A percentile compares a stretch with the other conserved stretches of the same genome.
Evolutionary conservation across 192 early-diverging fungal species (phyloP).

Genomic region (Tieghemiomyces parasiticus): DNA sequence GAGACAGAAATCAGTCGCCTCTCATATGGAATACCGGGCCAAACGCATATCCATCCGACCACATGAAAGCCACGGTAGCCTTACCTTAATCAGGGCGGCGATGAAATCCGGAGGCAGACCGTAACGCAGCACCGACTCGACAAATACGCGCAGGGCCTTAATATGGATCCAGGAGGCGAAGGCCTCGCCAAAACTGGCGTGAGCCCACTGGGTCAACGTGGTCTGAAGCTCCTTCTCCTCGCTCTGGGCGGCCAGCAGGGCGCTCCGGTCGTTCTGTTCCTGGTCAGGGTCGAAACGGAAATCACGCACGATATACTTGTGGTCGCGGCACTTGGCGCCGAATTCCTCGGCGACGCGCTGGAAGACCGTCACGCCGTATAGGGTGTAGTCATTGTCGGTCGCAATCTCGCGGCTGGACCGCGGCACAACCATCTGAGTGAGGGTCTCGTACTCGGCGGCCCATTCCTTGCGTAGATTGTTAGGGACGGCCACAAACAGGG

Average conservation of each 20-base stretch:
- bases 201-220: slow-evolving; percentile 68
- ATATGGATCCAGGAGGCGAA: slow-evolving; percentile 88
- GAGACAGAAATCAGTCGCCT: too few species aligned
- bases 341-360: slow-evolving; percentile 83
- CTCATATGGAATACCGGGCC: too few species aligned
- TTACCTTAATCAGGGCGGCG: slow-evolving; percentile 52
- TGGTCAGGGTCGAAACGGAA: slow-evolving; percentile 83
- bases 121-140: slow-evolving; percentile 94
- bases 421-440: slow-evolving; percentile 93
- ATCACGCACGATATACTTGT: slow-evolving; percentile 87
- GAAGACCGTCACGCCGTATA: slow-evolving; percentile 89
- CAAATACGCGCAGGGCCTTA: slow-evolving; percentile 88
- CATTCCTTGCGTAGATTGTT: slow-evolving; percentile 70
- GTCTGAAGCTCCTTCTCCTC: slow-evolving; percentile 67
- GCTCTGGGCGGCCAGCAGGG: slow-evolving; percentile 48
- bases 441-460: slow-evolving; percentile 70
- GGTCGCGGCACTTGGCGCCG: slow-evolving; percentile 71
- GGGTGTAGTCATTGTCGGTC: slow-evolving; percentile 88
- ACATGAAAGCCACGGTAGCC: slow-evolving; percentile 22
- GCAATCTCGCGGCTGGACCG: slow-evolving; percentile 80
- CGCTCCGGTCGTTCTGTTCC: slow-evolving; percentile 50
- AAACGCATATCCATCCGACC: slow-evolving; percentile 14
- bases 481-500: slow-evolving; percentile 89
- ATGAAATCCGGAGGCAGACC: slow-evolving; percentile 93
- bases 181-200: slow-evolving; percentile 89